Percentiles rank a stretch among this genome's conserved stretches.
phyloP scores from a whole-genome alignment of 1,139 yeast genomes.

The Yamadazyma buinensis region DNA sequence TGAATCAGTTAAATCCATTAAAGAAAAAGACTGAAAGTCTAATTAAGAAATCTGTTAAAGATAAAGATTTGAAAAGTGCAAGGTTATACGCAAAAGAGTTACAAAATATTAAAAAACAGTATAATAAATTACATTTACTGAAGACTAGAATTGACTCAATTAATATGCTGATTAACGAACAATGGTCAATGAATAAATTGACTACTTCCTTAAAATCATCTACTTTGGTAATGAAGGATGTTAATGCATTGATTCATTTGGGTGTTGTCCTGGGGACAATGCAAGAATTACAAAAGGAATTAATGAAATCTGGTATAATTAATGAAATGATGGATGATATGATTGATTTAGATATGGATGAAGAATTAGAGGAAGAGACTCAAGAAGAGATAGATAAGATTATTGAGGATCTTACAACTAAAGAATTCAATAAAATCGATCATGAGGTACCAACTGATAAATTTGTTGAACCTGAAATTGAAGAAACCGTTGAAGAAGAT shows the following conservation, averaged over 20 bases:
- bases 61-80: conserved; percentile 73
- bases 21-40: conserved; percentile 72
- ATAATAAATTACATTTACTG: conserved; percentile 69
- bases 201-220: conserved; percentile 80
- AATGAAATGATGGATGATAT: conserved; percentile 95
- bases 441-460: conserved; percentile 40
- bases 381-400: conserved; percentile 64
- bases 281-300: conserved; percentile 82
- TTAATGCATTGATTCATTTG: conserved; percentile 69
- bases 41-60: conserved; percentile 73
- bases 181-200: conserved; percentile 79
- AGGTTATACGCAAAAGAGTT: conserved; percentile 79
- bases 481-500: conserved; percentile 50
- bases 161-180: conserved; percentile 86
- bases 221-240: conserved; percentile 84
- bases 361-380: conserved; percentile 63
- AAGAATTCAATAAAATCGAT: conserved; percentile 40
- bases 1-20: conserved; percentile 63
- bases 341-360: conserved; percentile 64
- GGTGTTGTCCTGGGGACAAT: conserved; percentile 84
- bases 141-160: conserved; percentile 86
- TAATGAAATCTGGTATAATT: conserved; percentile 87
- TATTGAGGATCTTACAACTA: conserved; percentile 40
- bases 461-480: conserved; percentile 27
- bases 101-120: conserved; percentile 69